These are phyloP conservation scores for Thinopyrum elongatum DNA, from an alignment of 176 grass and related monocot genomes.

Conservation along the genomic window DNA sequence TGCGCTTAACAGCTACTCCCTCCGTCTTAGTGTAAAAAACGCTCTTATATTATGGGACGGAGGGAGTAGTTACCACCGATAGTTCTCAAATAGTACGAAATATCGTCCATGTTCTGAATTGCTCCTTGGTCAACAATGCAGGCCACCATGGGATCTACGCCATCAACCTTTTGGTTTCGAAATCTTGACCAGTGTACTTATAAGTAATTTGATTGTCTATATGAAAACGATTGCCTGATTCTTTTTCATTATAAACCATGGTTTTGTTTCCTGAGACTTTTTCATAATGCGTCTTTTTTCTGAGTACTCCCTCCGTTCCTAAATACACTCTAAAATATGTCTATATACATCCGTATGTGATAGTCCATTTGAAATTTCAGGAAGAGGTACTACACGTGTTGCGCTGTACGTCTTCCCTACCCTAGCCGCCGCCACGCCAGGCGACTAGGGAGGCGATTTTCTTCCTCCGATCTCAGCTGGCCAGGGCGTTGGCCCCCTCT, in stretches of 20 bases:
- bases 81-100: not conserved
- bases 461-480: too few species aligned
- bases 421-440: too few species aligned
- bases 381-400: too few species aligned
- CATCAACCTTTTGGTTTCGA: not conserved
- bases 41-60: too few species aligned
- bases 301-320: too few species aligned
- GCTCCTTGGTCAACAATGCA: not conserved
- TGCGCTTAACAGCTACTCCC: not conserved
- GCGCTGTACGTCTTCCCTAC: too few species aligned
- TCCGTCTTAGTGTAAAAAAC: too few species aligned
- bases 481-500: too few species aligned
- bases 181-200: not conserved
- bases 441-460: too few species aligned
- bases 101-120: not conserved
- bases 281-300: not conserved
- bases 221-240: not conserved
- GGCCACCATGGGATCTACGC: not conserved
- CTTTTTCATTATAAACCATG: not conserved
- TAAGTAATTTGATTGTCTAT: not conserved
- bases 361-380: too few species aligned
- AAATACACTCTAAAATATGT: too few species aligned
- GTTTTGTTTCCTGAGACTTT: not conserved
- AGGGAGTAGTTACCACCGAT: not conserved
- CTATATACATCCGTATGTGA: too few species aligned